Evolutionary conservation across 78 protist species (phyloP), one percentile per base, ranked within the genome.

Genomic region (Dictyostelium discoideum): DNA sequence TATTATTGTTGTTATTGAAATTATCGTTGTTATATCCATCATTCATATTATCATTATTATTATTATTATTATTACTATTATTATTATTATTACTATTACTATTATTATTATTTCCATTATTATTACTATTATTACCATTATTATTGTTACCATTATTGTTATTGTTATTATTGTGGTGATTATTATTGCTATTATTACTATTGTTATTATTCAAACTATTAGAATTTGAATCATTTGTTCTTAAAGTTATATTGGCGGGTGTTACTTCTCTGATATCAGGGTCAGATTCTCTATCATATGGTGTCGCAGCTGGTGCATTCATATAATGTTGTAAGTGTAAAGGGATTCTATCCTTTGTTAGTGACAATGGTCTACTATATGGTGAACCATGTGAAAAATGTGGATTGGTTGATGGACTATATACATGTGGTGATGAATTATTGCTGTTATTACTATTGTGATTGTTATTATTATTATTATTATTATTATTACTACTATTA

Each of bases 251-350:
- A 32, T 44, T 88, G 6, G 94, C 60, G 11, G 94, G 86, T 26
- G 85, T 88, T 40, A 88, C 94, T 46, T 87, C 93, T 39, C 93
- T 80, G 22, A 87, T 67, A 40, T 87, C 93, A n/a, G 39, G 60
- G 42, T 10, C 32, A 63, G 48, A 24, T 37, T 54, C 73, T 8
- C 26, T 63, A 10, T 29, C 44, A 10, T 26, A 18, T 57, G 26
- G 57, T 9, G 22, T 20, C 2, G 92, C 20, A 7, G 86, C 39
- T 14, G 16, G 18, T 46, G 50, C 50, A 39, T 87, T 37, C 69
- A 88, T 29, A 46, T 40, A 88, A 18, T 88, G 94, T 65, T 88
- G 94, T 4, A 88, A 44, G 46, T 80, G 94, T 40, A 60, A 40
- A 80, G 94, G 94, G 3, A 88, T 88, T 37, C 50, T 80, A 46